These are phyloP conservation scores for Malbranchea cinnamomea DNA, from an alignment of 2,329 filamentous ascomycete species.

Conservation along the genomic window DNA sequence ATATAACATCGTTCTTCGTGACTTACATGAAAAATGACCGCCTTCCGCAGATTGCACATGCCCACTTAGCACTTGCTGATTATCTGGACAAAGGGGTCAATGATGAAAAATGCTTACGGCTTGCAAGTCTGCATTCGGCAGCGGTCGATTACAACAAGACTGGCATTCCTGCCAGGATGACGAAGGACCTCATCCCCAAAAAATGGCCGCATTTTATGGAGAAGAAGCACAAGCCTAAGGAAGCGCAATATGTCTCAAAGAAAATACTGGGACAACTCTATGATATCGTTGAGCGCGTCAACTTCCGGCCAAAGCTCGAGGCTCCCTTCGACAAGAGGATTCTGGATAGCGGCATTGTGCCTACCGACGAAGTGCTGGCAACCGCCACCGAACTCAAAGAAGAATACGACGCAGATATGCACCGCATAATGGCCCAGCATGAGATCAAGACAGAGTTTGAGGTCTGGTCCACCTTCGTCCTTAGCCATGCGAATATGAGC, in stretches of 20 bases:
- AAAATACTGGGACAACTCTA: slow-evolving; percentile 71
- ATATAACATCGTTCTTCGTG: slow-evolving; percentile 76
- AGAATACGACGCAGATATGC: slow-evolving; percentile 62
- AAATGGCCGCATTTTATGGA: slow-evolving; percentile 83
- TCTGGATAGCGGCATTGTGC: slow-evolving; percentile 41
- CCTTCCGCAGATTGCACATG: slow-evolving; percentile 62
- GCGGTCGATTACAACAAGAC: slow-evolving; percentile 94
- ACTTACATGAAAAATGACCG: slow-evolving; percentile 84
- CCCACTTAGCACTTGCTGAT: slow-evolving; percentile 71
- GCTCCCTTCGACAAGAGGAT: slow-evolving; percentile 64
- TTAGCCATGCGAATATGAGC: slow-evolving; percentile 56
- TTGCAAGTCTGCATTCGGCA: slow-evolving; percentile 71
- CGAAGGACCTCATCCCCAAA: slow-evolving; percentile 41
- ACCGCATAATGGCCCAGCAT: slow-evolving; percentile 70
- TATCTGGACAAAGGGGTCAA: slow-evolving; percentile 46
- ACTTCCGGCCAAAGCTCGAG: slow-evolving; percentile 60
- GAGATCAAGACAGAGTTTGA: slow-evolving; percentile 82
- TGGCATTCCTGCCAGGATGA: slow-evolving; percentile 59
- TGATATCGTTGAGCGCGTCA: slow-evolving; percentile 53
- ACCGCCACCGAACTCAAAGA: slow-evolving; percentile 53
- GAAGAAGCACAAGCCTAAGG: slow-evolving; percentile 36
- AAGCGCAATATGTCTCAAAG: slow-evolving; percentile 46
- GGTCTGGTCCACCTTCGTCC: slow-evolving; percentile 72
- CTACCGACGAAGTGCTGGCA: slow-evolving; percentile 40
- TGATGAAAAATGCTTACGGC: slow-evolving; percentile 51